Evolutionary conservation across 2,329 filamentous ascomycete species (phyloP), one percentile per base, ranked within the genome.

Genomic region (Leptosphaerulina australis): DNA sequence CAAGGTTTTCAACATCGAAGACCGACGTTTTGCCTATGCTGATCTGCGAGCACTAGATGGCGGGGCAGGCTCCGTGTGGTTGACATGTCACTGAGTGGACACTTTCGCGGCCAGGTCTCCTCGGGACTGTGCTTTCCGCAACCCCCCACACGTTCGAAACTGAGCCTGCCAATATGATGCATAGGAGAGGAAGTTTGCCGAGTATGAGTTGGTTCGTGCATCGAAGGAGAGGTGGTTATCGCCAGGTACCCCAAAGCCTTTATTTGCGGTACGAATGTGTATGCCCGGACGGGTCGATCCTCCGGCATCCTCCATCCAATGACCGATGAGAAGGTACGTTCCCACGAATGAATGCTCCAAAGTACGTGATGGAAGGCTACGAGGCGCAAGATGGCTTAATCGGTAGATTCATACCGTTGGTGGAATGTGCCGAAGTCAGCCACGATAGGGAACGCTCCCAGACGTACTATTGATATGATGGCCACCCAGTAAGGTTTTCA

Each of bases 101-200:
- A 39, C n/a, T 22, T 44, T 40, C 34, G 34, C 39, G 28, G 34
- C 39, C n/a, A 39, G 39, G 39, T 39, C 34, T 28, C 15, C 34
- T 22, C 26, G 28, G 33, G 3, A 37, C 18, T 15, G 22, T 24
- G 25, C 17, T 18, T 17, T 31, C 36, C n/a, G 36, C 34, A 11
- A 38, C 7, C 21, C n/a, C 12, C 29, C 31, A 46, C 40, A 37
- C 24, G 36, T 43, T 44, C 12, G 28, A 8, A n/a, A 12, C 6
- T 17, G 22, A 29, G 18, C 43, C 37, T 25, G 10, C 17, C 12
- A 14, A 29, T 34, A 12, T 3, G 14, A 20, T 9, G 20, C 24
- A 34, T 9, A 2, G 31, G 28, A 34, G 20, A 36, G 45, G 45
- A 50, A 30, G 34, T 44, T 30, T 22, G 47, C 47, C 47, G 39